Evolutionary conservation across 208 protist genomes (phyloP), one percentile per base, ranked within the genome.

Genomic region (Leishmania major): DNA sequence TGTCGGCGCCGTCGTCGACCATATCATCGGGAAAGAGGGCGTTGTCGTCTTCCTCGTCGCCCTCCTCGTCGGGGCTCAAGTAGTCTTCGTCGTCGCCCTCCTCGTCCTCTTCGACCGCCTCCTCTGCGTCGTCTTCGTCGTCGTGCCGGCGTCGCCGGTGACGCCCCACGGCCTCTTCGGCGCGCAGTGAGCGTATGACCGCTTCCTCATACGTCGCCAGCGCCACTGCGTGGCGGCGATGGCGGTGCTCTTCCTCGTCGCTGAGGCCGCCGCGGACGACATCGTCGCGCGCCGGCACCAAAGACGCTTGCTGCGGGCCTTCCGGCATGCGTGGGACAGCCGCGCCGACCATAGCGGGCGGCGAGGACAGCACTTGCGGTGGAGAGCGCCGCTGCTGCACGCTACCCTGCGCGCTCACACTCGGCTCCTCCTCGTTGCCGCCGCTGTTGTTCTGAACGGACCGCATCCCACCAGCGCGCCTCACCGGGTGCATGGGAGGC

Each of bases 41-140:
- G 35, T 79, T 77, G 22, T 80, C 81, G 17, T 81, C 51, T 1
- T 82, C 74, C 31, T 82, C 75, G 6, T 89, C 75, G 40, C 45
- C 45, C 45, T 80, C 60, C 6, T 62, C 79, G 31, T 84, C 78
- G 53, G 76, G 66, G 35, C 57, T 74, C 31, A 70, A 70, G 59
- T 64, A 71, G 51, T 77, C 74, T 4, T 7, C 53, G 0, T 77
- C 74, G 22, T 81, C 40, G 7, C 40, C 40, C 40, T 77, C 74
- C 40, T 77, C 74, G 3, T 81, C 40, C 37, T 78, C 79, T 43
- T 59, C 79, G 8, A 11, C 45, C 45, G 45, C 45, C 45, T 49
- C 71, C 25, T 49, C 74, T 3, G 51, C 57, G 1, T n/a, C 74
- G 37, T 67, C 5, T 19, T 70, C 75, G 31, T 70, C 75, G 77